A percentile compares a stretch with the other conserved stretches of the same genome.
Conservation (phyloP, 2,329 filamentous ascomycete species). For the Claviceps cyperi region DNA sequence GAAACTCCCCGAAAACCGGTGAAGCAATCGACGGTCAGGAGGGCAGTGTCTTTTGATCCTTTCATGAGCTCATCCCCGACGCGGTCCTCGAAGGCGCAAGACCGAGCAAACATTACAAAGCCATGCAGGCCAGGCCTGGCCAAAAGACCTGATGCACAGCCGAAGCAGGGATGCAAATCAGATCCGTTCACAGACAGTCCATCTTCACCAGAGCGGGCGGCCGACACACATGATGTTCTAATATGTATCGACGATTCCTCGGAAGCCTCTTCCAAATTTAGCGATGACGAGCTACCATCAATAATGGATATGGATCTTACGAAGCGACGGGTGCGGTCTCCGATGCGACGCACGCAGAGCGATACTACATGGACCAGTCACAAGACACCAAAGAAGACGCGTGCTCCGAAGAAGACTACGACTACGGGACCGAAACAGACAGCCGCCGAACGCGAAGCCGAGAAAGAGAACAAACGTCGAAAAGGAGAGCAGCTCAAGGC, state of each 20-base stretch:
- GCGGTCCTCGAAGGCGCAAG: background rate
- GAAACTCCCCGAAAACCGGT: slow-evolving; percentile 17
- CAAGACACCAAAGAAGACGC: slow-evolving; percentile 21
- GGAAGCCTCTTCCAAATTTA: slow-evolving; percentile 18
- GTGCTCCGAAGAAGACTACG: slow-evolving; percentile 18
- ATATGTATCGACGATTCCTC: slow-evolving; percentile 24
- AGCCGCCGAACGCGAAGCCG: slow-evolving; percentile 15
- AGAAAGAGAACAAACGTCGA: slow-evolving; percentile 39
- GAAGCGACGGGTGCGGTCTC: slow-evolving; percentile 8
- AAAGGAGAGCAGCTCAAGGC: slow-evolving; percentile 47
- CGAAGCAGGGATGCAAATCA: background rate
- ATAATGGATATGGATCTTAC: slow-evolving; percentile 25
- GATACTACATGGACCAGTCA: slow-evolving; percentile 12
- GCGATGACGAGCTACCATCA: slow-evolving; percentile 38
- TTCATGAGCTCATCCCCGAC: slow-evolving; percentile 7
- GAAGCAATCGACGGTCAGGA: background rate
- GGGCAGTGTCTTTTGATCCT: slow-evolving; percentile 8
- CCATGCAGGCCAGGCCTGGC: background rate
- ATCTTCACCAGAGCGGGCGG: background rate
- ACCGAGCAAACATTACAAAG: background rate
- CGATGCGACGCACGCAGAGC: slow-evolving; percentile 18
- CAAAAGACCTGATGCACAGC: background rate
- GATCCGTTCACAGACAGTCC: background rate
- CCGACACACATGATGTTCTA: slow-evolving; percentile 6
- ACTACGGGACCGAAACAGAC: slow-evolving; percentile 27